Evolutionary conservation across 345 rosid genomes (phyloP), one percentile per base, ranked within the genome.

Genomic region (Firmiana major): DNA sequence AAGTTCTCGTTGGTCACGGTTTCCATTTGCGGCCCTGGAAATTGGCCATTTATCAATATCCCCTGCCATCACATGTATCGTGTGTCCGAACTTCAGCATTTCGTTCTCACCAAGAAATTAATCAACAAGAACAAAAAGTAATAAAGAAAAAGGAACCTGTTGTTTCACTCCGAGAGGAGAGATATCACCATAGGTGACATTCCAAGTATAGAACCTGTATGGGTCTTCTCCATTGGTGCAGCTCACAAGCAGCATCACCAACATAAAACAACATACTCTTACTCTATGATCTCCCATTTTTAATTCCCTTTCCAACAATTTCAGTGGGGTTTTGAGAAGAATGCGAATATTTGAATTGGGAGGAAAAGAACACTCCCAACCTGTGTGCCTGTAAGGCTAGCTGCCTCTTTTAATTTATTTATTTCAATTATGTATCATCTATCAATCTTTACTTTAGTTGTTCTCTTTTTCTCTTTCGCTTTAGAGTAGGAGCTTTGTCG

Each of bases 1-100:
- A 95, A 81, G 87, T 95, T 93, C 36, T 95, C 98, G 63, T 95
- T 95, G 54, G 98, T 95, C 63, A 90, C 97, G n/a, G 90, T 78
- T 74, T 92, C 90, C 60, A 95, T 83, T 74, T 83, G 87, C 24
- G 99, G 99, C 76, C 99, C 99, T 38, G 99, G 99, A 85, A 93
- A 95, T 76, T 92, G 87, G 54, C 99, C 92, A 65, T 95, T 93
- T 54, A 95, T 93, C 83, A 95, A 76, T 74, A 95, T 93, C 64
- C 93, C 99, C 97, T 95, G 85, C 88, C 79, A 80, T 64, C 21
- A 46, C 71, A 66, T 66, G n/a, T 48, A 42, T 45, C 55, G 45
- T 69, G 40, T 46, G 24, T 9, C 28, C 26, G 0, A 22, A 57
- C 31, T 57, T 22, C 13, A 57, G 63, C 15, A 57, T 74, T 15